Evolutionary conservation across 1,284 basidiomycete genomes (phyloP).

Genomic region (Boletus calvinii): DNA sequence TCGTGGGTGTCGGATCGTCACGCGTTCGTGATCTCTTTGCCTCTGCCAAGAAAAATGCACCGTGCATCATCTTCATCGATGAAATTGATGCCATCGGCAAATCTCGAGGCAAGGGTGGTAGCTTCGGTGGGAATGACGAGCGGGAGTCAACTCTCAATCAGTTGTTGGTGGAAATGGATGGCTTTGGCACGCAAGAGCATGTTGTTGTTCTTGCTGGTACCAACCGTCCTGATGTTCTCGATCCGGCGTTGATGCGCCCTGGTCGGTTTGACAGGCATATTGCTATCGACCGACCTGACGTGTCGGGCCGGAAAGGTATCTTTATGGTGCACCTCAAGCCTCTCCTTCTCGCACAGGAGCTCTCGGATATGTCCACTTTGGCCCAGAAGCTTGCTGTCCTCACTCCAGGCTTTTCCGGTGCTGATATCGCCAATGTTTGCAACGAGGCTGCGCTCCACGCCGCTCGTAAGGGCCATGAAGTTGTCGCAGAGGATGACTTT

Average conservation of each 20-base stretch:
- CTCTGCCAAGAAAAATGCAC: slow-evolving; percentile 95
- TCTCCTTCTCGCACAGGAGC: slow-evolving; percentile 63
- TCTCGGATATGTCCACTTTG: slow-evolving; percentile 62
- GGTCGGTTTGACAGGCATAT: slow-evolving; percentile 98
- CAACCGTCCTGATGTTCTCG: slow-evolving; percentile 95
- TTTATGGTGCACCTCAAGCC: slow-evolving; percentile 93
- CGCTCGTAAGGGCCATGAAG: slow-evolving; percentile 81
- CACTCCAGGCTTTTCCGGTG: slow-evolving; percentile 97
- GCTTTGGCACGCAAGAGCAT: slow-evolving; percentile 94
- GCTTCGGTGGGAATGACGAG: slow-evolving; percentile 95
- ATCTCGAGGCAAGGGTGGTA: slow-evolving; percentile 85
- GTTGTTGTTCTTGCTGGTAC: slow-evolving; percentile 97
- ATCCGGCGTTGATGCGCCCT: slow-evolving; percentile 92
- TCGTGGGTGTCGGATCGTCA: slow-evolving; percentile 97
- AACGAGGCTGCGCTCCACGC: slow-evolving; percentile 98
- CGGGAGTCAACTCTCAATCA: slow-evolving; percentile 98
- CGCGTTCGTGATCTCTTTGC: slow-evolving; percentile 97
- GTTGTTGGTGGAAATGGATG: slow-evolving; percentile 98
- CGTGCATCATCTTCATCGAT: slow-evolving; percentile 97
- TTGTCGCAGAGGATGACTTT: slow-evolving; percentile 85
- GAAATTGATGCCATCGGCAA: slow-evolving; percentile 99
- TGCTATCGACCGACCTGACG: slow-evolving; percentile 93
- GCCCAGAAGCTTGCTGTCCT: slow-evolving; percentile 94
- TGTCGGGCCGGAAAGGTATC: slow-evolving; percentile 91
- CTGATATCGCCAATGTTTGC: slow-evolving; percentile 98